Base-by-base conservation (phyloP, 306 rosid genomes). In the Pueraria montana region DNA sequence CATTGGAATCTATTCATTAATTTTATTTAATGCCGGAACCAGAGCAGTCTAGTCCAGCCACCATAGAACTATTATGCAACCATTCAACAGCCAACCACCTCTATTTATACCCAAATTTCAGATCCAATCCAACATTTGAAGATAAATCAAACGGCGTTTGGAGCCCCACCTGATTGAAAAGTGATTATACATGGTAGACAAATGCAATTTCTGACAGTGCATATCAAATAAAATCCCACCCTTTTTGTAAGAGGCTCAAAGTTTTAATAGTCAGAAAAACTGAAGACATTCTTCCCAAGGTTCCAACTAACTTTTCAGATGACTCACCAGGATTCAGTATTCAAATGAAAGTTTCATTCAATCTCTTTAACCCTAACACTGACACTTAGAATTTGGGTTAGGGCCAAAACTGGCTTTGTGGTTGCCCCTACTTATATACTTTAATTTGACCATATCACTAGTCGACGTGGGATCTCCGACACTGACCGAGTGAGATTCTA, bases 1-100 rank as follows among this genome's bases (percentile, higher is more conserved):
- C 78, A 74, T 34, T 52, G 50, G 64, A 52, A 53, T 34, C 23
- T 20, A 74, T 36, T 74, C 18, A 14, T 70, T 4, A 70, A 61
- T 26, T 4, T 24, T 14, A 50, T 46, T 21, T 11, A 58, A 23
- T 8, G 2, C 16, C 4, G 66, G n/a, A 4, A 27, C 6, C 10
- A 63, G 43, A 30, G 8, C 43, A 62, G 21, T 14, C 9, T 26
- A 62, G 42, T 62, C 20, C 69, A 62, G 42, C 66, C 38, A 30
- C 69, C 38, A 27, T 17, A 63, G 26, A 58, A 75, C 16, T 58
- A 40, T 36, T 23, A 36, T 21, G 24, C 24, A 58, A 75, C 69
- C 69, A 30, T 20, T 55, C 46, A 75, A 56, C 55, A 36, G 16
- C 40, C 55, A 56, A 17, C 69, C 53, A 74, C 52, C 36, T 36